Base-by-base conservation (phyloP, 1,284 basidiomycete species). In the Bondarzewia mesenterica region DNA sequence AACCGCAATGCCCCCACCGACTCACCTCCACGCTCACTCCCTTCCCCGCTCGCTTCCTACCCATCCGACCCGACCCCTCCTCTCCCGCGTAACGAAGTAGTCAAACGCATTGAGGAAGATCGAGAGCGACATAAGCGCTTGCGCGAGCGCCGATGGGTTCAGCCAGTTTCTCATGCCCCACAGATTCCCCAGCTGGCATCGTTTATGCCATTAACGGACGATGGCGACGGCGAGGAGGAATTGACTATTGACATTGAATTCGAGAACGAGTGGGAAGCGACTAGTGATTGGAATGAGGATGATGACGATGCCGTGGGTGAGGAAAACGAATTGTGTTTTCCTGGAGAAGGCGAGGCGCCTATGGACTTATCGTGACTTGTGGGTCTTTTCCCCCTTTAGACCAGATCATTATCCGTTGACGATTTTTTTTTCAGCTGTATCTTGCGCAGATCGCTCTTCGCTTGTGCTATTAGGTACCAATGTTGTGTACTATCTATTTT, bases 21-120 rank as follows among this genome's bases (percentile, higher is more conserved):
- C 25, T 50, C 37, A 26, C 42, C 49, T 12, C 45, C 57, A 54
- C 52, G 43, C 54, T 32, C 57, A 68, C 32, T 55, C 55, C 40
- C 55, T 52, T 20, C 59, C 54, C 37, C 56, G 51, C 35, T 54
- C 49, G 22, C 51, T 57, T 49, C 58, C 7, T 55, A 58, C 23
- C 54, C 62, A 20, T 47, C 57, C 18, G 47, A 50, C 1, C 56
- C 15, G 36, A 48, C 29, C 41, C 39, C 29, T 10, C 56, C 27
- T 44, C 63, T 82, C 57, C 80, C 68, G 43, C 77, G 69, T 47
- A 63, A 72, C 37, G 92, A 96, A 52, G 81, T 93, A 22, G 78
- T 93, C 54, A 82, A 87, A 41, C 82, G 93, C 4, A 95, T 97
- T 52, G 93, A 97, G 63, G 93, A 95, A 59, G 94, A 97, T 63